These are phyloP conservation scores for Penicillium brasilianum DNA, from an alignment of 2,329 filamentous ascomycete species.

Conservation along the genomic window DNA sequence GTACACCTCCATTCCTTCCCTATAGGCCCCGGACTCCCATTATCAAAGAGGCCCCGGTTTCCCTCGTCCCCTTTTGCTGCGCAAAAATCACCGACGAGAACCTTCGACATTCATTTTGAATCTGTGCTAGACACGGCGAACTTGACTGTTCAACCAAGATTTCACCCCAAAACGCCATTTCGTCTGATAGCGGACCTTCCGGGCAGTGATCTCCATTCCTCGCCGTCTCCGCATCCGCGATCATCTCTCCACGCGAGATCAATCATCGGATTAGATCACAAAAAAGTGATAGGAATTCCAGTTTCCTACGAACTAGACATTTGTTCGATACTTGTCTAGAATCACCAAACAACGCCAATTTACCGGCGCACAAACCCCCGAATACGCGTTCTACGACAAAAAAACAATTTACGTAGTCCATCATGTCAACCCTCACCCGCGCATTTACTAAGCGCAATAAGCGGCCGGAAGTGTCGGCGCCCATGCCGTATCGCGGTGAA, in stretches of 20 bases:
- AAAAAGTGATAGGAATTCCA: conserved; percentile 2
- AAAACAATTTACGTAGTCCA: conserved; percentile 15
- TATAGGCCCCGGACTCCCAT: conserved; percentile 19
- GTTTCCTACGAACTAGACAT: conserved; percentile 11
- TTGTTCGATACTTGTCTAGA: conserved; percentile 3
- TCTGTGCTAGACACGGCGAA: conserved; percentile 21
- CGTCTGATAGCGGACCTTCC: conserved; percentile 40
- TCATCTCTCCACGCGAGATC: conserved; percentile 36
- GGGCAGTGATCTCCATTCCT: conserved; percentile 40
- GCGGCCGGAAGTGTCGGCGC: conserved; percentile 51
- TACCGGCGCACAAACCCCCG: conserved; percentile 2
- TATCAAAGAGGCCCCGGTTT: conserved; percentile 24
- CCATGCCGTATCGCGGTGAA: conserved; percentile 50
- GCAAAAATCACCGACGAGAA: conserved; percentile 28
- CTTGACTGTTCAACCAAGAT: neutral
- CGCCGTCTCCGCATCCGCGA: conserved; percentile 32
- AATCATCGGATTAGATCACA: conserved; percentile 22
- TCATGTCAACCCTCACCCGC: conserved; percentile 49
- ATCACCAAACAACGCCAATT: conserved; percentile 13
- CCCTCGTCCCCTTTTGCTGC: conserved; percentile 36
- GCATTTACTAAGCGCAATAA: conserved; percentile 56
- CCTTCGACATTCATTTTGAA: conserved; percentile 30
- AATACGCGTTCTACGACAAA: conserved; percentile 1
- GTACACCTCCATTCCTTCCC: conserved; percentile 43
- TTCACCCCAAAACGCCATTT: conserved; percentile 3